Evolutionary conservation across 805 yeast species (phyloP).

Genomic region (Metahyphopichia silvanorum): DNA sequence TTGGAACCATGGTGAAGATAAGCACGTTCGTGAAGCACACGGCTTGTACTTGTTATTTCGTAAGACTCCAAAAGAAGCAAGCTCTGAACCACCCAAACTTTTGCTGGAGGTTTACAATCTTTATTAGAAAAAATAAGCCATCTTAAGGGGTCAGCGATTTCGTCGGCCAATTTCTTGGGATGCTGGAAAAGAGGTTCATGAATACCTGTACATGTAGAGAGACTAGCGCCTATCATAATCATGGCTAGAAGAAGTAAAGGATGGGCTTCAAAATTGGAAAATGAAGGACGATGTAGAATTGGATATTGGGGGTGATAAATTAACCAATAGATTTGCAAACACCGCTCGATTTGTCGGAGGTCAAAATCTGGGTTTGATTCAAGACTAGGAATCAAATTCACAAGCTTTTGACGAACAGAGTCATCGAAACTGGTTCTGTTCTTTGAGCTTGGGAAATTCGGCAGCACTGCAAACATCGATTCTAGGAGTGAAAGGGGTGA

Average conservation of each 20-base stretch:
- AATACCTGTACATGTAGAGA: too few species aligned
- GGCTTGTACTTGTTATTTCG: slow-evolving; percentile 68
- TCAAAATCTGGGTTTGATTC: slow-evolving; percentile 13
- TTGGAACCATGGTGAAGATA: slow-evolving; percentile 87
- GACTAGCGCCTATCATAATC: slow-evolving; percentile 55
- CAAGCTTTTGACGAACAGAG: slow-evolving; percentile 7
- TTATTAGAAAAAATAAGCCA: slow-evolving; percentile 67
- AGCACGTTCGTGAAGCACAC: slow-evolving; percentile 75
- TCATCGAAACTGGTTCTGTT: slow-evolving; percentile 12
- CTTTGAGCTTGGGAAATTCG: slow-evolving; percentile 16
- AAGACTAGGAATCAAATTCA: slow-evolving; percentile 13
- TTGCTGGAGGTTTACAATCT: slow-evolving; percentile 74
- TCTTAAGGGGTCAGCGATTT: slow-evolving; percentile 57
- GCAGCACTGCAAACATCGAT: slow-evolving; percentile 14
- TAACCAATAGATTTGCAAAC: slow-evolving; percentile 52
- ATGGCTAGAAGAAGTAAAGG: slow-evolving; percentile 52
- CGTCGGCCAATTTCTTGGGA: slow-evolving; percentile 32
- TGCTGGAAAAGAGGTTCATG: slow-evolving; percentile 20
- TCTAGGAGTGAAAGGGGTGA: slow-evolving; percentile 16
- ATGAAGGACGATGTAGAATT: slow-evolving; percentile 57
- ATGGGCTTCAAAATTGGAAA: slow-evolving; percentile 44
- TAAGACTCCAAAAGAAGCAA: slow-evolving; percentile 70
- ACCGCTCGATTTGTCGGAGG: slow-evolving; percentile 11
- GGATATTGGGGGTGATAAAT: slow-evolving; percentile 59
- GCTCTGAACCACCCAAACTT: slow-evolving; percentile 73